These are phyloP conservation scores for Talaromyces stipitatus DNA, from an alignment of 495 filamentous ascomycete species.

Conservation along the genomic window DNA sequence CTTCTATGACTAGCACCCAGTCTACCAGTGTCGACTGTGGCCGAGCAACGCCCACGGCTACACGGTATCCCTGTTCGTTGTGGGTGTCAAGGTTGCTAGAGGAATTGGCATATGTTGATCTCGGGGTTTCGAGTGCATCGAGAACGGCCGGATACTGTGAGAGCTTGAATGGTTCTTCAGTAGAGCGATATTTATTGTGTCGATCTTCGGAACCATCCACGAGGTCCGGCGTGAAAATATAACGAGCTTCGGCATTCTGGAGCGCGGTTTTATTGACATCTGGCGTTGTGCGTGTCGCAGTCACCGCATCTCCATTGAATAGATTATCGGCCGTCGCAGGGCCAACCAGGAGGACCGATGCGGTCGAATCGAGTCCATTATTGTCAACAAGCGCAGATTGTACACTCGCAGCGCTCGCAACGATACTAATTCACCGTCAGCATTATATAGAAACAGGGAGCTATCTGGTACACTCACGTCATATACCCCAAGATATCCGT, in stretches of 20 bases:
- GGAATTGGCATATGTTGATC: slow-evolving; percentile 45
- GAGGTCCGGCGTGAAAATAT: slow-evolving; percentile 31
- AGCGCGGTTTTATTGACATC: slow-evolving; percentile 11
- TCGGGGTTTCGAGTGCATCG: slow-evolving; percentile 41
- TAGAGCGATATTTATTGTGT: slow-evolving; percentile 38
- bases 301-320: slow-evolving; percentile 36
- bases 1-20: slow-evolving; percentile 78
- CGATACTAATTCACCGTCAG: slow-evolving; percentile 40
- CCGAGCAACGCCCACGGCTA: slow-evolving; percentile 67
- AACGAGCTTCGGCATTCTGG: slow-evolving; percentile 23
- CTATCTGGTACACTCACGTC: slow-evolving; percentile 18
- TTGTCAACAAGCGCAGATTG: slow-evolving; percentile 47
- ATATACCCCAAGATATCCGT: slow-evolving; percentile 65
- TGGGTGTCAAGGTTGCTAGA: slow-evolving; percentile 55
- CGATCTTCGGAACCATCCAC: slow-evolving; percentile 28
- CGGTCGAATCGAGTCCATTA: slow-evolving; percentile 62
- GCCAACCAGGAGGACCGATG: slow-evolving; percentile 59
- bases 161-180: slow-evolving; percentile 48
- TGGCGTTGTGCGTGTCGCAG: slow-evolving; percentile 14
- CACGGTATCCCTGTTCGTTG: slow-evolving; percentile 57
- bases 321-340: slow-evolving; percentile 56
- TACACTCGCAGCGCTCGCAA: slow-evolving; percentile 56
- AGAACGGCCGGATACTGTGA: slow-evolving; percentile 48
- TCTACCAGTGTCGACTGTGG: slow-evolving; percentile 56
- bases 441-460: background rate